Base-by-base conservation (phyloP, 2,329 filamentous ascomycete species). In the Exophiala phaeomuriformis region DNA sequence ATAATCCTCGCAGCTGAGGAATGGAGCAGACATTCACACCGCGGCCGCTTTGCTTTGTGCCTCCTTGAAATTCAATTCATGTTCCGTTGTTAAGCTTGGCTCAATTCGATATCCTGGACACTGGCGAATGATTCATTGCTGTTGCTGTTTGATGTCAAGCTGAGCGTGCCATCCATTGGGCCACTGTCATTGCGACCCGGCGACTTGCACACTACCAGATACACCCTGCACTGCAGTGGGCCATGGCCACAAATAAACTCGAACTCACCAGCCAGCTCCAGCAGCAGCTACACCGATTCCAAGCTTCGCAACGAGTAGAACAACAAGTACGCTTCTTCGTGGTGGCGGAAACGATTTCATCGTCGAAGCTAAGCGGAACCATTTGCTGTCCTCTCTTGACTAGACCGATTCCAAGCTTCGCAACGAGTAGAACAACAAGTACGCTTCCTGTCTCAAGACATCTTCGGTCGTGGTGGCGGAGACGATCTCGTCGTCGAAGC, bases 401-500 rank as follows among this genome's bases (percentile, higher is more conserved):
- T 49, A 60, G 10, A 53, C 42, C 43, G 47, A 48, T 30, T 59
- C 55, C 10, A 63, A 32, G 28, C 52, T 60, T 27, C 70, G 68
- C 47, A 75, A 63, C 19, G 68, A 71, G 57, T 97, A 97, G 68
- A 96, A 95, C 49, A 97, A 74, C 53, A 97, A 75, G 69, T 96
- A 97, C 0, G 91, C 90, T 68, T 95, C 85, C 9, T 88, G 88
- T 31, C 80, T 80, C 40, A 97, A 76, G 2, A 97, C 91, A 55
- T 96, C 88, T 3, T 86, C 86, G 66, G 93, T 85, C 44, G 82
- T 82, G 1, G 88, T 91, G 52, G 90, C 67, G 57, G 90, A 88
- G 28, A 97, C 91, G 67, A 89, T 90, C 68, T 93, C 90, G 67
- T 97, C 91, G 65, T 97, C 94, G 71, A 96, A 96, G 51, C 88